These are phyloP conservation scores for Mrakia blollopis DNA, from an alignment of 768 basidiomycete species.

Conservation along the genomic window DNA sequence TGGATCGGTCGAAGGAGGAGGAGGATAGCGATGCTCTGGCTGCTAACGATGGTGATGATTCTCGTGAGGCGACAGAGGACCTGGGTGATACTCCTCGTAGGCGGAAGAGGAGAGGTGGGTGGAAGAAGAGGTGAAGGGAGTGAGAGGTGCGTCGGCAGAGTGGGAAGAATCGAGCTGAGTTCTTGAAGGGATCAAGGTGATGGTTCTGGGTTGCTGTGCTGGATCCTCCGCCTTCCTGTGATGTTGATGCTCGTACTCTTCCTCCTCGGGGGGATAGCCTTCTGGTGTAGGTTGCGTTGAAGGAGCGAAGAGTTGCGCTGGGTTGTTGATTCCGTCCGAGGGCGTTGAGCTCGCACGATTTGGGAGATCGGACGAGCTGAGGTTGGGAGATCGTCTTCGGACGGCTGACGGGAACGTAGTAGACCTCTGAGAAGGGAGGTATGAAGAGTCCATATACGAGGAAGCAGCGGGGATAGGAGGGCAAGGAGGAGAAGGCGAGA, in stretches of 20 bases:
- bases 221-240: no score
- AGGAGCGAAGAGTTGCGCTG: neutral
- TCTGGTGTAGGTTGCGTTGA: neutral
- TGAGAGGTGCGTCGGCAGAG: neutral
- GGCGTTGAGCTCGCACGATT: neutral
- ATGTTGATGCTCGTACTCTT: neutral
- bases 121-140: neutral
- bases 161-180: neutral
- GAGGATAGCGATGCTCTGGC: neutral
- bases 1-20: neutral
- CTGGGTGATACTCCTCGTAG: neutral
- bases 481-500: neutral
- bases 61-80: neutral
- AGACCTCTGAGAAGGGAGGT: neutral
- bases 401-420: neutral
- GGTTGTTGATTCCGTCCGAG: slow-evolving; percentile 1
- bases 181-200: neutral
- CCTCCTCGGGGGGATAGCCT: neutral
- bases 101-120: neutral
- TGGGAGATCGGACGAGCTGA: neutral
- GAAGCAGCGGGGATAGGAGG: neutral
- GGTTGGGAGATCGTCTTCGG: neutral
- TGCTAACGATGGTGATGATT: neutral
- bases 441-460: neutral
- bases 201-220: neutral